phyloP scores from a whole-genome alignment of 768 basidiomycete species.

The Terana coerulea region DNA sequence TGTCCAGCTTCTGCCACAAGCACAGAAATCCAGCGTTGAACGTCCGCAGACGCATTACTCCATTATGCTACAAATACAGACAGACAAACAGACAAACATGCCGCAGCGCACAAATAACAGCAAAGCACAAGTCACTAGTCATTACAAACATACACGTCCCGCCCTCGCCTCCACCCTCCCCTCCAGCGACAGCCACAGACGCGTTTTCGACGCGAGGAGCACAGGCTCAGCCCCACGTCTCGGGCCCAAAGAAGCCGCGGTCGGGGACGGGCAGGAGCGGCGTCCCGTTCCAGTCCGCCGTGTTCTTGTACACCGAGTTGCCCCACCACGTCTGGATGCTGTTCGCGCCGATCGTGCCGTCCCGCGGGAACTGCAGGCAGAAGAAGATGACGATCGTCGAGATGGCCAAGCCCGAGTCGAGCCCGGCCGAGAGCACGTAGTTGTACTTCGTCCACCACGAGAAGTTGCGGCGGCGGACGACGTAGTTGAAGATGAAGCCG shows the following conservation, averaged over 20 bases:
- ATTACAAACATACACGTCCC: too few relatives aligned
- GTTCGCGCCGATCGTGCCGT: slow-evolving; percentile 53
- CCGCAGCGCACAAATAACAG: not conserved
- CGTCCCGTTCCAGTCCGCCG: slow-evolving; percentile 28
- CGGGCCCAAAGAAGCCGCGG: slow-evolving; percentile 24
- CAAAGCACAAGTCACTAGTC: not conserved
- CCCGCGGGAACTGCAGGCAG: slow-evolving; percentile 56
- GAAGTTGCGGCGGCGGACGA: slow-evolving; percentile 35
- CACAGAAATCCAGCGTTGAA: too few relatives aligned
- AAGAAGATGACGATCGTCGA: slow-evolving; percentile 56
- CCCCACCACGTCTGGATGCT: slow-evolving; percentile 70
- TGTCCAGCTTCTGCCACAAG: too few relatives aligned
- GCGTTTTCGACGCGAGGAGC: too few relatives aligned
- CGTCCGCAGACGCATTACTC: too few relatives aligned
- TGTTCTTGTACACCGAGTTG: slow-evolving; percentile 39
- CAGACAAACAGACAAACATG: not conserved
- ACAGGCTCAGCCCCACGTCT: not conserved
- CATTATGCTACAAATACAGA: not conserved
- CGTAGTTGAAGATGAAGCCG: slow-evolving; percentile 34
- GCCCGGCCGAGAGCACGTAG: slow-evolving; percentile 65
- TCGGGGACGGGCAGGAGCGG: slow-evolving; percentile 20
- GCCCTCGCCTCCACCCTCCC: too few relatives aligned
- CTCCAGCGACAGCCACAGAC: too few relatives aligned
- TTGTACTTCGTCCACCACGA: slow-evolving; percentile 39
- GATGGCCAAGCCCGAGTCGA: slow-evolving; percentile 68